These are phyloP conservation scores for Poa pratensis DNA, from an alignment of 176 grass and related monocot genomes.

Conservation along the genomic window DNA sequence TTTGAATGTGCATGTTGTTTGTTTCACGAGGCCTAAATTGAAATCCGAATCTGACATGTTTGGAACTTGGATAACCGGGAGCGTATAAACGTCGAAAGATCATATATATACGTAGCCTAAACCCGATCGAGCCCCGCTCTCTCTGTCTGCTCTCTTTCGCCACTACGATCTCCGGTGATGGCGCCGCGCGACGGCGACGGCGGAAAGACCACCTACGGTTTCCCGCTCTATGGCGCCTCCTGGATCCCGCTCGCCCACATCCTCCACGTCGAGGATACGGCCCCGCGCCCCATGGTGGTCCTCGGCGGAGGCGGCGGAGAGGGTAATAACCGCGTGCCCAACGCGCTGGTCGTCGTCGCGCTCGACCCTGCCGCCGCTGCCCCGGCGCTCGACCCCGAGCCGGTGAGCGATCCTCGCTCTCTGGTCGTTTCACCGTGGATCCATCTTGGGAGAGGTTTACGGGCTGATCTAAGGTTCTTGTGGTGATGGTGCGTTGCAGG, in stretches of 20 bases:
- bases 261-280: slow-evolving; percentile 10
- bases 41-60: too few relatives aligned
- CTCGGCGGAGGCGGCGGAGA: slow-evolving; percentile 84
- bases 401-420: slow-evolving; percentile 51
- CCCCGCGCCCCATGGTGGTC: slow-evolving; percentile 34
- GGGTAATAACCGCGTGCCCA: slow-evolving; percentile 74
- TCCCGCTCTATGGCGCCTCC: slow-evolving; percentile 87
- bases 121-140: too few relatives aligned
- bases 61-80: too few relatives aligned
- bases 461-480: slow-evolving; percentile 15
- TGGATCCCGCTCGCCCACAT: slow-evolving; percentile 82
- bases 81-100: too few relatives aligned
- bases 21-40: too few relatives aligned
- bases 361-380: slow-evolving; percentile 39
- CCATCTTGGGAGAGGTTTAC: not conserved
- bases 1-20: too few relatives aligned
- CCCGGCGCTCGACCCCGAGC: slow-evolving; percentile 45
- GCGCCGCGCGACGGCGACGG: slow-evolving; percentile 42
- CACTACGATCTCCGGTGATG: slow-evolving; percentile 14
- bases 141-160: too few relatives aligned
- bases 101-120: too few relatives aligned
- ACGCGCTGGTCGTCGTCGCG: slow-evolving; percentile 64
- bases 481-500: slow-evolving; percentile 41
- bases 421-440: not conserved
- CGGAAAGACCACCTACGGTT: slow-evolving; percentile 66